phyloP scores from a whole-genome alignment of 306 rosid genomes.

The Prunus mume region DNA sequence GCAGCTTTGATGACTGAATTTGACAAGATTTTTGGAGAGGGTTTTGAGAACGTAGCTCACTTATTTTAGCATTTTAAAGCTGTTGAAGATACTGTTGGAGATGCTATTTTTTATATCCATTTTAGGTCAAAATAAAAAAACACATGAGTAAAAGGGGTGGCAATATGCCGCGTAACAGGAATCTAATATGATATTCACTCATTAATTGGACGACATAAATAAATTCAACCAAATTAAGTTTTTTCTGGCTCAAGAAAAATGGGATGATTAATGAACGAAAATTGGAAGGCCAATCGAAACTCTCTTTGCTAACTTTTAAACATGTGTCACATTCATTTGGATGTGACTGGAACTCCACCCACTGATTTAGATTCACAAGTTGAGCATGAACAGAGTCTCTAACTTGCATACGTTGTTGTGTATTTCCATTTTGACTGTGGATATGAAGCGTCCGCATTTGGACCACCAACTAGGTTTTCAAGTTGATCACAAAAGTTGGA shows the following conservation, averaged over 20 bases:
- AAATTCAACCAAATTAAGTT: too few relatives aligned
- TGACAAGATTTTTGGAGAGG: rapidly evolving
- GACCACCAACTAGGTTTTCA: background rate
- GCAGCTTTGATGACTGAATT: rapidly evolving
- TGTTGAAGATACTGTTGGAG: too few relatives aligned
- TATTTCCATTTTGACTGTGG: background rate
- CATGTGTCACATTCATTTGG: background rate
- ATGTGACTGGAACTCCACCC: background rate
- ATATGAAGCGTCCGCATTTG: background rate
- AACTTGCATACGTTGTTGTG: background rate
- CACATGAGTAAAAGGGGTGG: too few relatives aligned
- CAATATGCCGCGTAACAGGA: too few relatives aligned
- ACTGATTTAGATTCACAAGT: background rate
- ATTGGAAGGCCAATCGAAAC: background rate
- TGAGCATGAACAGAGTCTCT: background rate
- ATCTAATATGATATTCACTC: too few relatives aligned
- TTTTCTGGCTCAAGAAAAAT: background rate
- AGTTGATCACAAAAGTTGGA: background rate
- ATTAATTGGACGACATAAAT: too few relatives aligned
- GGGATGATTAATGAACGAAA: background rate
- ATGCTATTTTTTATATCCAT: too few relatives aligned
- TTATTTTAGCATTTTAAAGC: too few relatives aligned
- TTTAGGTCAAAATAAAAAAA: too few relatives aligned
- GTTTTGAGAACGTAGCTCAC: rapidly evolving
- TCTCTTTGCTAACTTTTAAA: background rate